Evolutionary conservation across 805 yeast genomes (phyloP), one percentile per base, ranked within the genome.

Genomic region (Yamadazyma ubonensis): DNA sequence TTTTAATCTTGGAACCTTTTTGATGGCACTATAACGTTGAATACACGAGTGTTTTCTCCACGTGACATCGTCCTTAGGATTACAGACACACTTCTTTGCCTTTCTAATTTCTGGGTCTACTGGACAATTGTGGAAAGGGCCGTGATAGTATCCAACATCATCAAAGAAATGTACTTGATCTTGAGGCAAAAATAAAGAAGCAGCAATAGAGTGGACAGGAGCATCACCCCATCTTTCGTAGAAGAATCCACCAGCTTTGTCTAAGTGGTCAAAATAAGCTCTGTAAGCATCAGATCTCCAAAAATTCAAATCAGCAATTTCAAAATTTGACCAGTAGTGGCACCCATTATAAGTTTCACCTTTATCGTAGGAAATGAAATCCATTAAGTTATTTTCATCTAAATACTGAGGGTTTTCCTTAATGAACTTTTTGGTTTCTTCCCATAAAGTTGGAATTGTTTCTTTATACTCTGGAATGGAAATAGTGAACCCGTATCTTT

Each of bases 191-290:
- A 88, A 85, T 49, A 88, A 67, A 4, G 93, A 69, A 15, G 86
- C 96, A 22, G 93, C 96, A 54, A 87, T 81, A 5, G 95, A 84
- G 62, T 87, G 96, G 36, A 87, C 83, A 25, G 96, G 96, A 19
- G 95, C 96, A 63, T 87, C 96, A 52, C 96, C 95, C 96, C 95
- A 86, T 64, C 96, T 76, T 70, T 85, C 89, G 61, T 87, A 88
- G 68, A 84, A 88, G 67, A 88, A 88, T n/a, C 96, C 96, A 59
- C 96, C 96, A 11, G 83, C 76, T 46, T 76, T 61, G 63, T 88
- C 96, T 54, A 88, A 74, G 52, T 73, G 67, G 14, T 85, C 83
- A 52, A 88, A 88, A 62, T 82, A 88, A 41, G 75, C 72, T 33
- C 62, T 52, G 58, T 88, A 88, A 6, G 86, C 86, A 38, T 81